Evolutionary conservation across 345 rosid genomes (phyloP).

Genomic region (Acer campestre): DNA sequence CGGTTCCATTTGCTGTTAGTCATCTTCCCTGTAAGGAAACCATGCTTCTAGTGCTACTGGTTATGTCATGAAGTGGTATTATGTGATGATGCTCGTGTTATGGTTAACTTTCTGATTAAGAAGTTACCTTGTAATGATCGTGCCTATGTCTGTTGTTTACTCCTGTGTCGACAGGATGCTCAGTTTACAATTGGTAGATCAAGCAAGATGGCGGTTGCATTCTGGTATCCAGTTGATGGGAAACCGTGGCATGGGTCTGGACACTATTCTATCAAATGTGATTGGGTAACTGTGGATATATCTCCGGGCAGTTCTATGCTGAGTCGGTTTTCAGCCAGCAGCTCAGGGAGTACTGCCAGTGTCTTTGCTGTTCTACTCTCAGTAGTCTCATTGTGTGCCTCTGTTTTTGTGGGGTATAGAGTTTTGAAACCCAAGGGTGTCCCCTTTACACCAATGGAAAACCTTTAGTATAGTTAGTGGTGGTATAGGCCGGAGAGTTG

Average conservation of each 20-base stretch:
- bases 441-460: constrained; percentile 51
- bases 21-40: no score
- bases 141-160: constrained; percentile 3
- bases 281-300: constrained; percentile 77
- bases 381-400: constrained; percentile 53
- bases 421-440: constrained; percentile 32
- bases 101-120: constrained; percentile 11
- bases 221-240: constrained; percentile 89
- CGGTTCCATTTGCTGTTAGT: not conserved
- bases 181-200: constrained; percentile 76
- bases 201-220: constrained; percentile 80
- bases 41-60: not conserved
- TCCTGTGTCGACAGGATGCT: constrained; percentile 63
- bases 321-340: constrained; percentile 31
- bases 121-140: constrained; percentile 26
- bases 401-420: constrained; percentile 67
- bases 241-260: constrained; percentile 86
- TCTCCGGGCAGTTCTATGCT: constrained; percentile 43
- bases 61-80: not conserved
- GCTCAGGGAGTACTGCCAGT: constrained; percentile 55
- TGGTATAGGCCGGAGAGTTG: constrained; percentile 22
- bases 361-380: constrained; percentile 68
- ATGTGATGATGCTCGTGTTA: not conserved
- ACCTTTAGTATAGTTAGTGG: constrained; percentile 32
- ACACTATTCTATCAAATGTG: constrained; percentile 83